These are phyloP conservation scores for Phanerochaete sordida DNA, from an alignment of 768 basidiomycete genomes.

Conservation along the genomic window DNA sequence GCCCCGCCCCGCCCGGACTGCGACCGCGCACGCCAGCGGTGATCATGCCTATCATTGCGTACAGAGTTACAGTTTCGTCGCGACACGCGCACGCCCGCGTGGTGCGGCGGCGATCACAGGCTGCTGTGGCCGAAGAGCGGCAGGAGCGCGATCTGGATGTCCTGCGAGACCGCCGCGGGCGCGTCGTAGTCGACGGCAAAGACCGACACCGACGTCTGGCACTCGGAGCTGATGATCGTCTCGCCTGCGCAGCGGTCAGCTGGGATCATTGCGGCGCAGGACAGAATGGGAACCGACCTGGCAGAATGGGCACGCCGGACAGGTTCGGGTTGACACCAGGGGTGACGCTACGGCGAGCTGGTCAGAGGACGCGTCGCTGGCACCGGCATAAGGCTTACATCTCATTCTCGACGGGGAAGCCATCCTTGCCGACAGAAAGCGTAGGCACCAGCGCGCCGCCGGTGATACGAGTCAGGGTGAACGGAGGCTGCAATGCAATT, in stretches of 20 bases:
- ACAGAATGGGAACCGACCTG: slow-evolving; percentile 16
- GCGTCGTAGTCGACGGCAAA: slow-evolving; percentile 31
- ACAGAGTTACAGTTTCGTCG: too few species aligned
- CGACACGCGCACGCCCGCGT: too few species aligned
- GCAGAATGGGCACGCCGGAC: slow-evolving; percentile 22
- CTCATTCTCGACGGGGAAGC: slow-evolving; percentile 21
- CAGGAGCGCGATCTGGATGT: slow-evolving; percentile 15
- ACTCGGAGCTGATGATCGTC: slow-evolving; percentile 21
- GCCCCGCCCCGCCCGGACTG: too few species aligned
- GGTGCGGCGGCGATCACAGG: not conserved
- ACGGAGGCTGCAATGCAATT: slow-evolving; percentile 21
- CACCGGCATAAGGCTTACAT: slow-evolving; percentile 18
- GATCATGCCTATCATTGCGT: too few species aligned
- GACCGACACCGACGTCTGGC: slow-evolving; percentile 26
- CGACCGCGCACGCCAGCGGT: too few species aligned
- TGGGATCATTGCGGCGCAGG: not conserved
- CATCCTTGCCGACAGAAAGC: slow-evolving; percentile 21
- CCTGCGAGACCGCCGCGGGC: slow-evolving; percentile 21
- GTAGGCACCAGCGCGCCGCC: slow-evolving; percentile 24
- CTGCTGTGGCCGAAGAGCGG: slow-evolving; percentile 15
- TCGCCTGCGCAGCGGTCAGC: slow-evolving; percentile 18
- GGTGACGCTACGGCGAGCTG: slow-evolving; percentile 11
- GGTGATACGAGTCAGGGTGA: slow-evolving; percentile 27
- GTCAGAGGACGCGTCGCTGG: not conserved
- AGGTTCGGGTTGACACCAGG: slow-evolving; percentile 23